Conservation (phyloP, 78 protist species). For the Dictyostelium brefeldianum region DNA sequence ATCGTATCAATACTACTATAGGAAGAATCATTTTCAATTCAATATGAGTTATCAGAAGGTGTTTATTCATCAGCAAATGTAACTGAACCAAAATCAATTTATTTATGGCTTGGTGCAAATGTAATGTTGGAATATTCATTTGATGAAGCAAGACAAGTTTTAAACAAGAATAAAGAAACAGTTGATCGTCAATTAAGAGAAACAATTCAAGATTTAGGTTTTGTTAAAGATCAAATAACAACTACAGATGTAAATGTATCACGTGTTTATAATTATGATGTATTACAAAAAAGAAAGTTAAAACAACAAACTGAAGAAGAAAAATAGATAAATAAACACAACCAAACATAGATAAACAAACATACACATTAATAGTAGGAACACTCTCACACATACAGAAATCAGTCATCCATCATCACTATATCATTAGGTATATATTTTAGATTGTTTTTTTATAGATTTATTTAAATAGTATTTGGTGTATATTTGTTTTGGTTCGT, state of each 20-base stretch:
- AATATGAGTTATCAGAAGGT: conserved; percentile 77
- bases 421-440: neutral
- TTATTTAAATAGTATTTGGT: neutral
- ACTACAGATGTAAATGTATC: conserved; percentile 87
- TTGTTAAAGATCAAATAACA: conserved; percentile 87
- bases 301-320: conserved; percentile 33
- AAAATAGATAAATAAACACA: conserved; percentile 8
- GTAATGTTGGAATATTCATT: conserved; percentile 90
- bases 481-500: neutral
- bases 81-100: conserved; percentile 76
- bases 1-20: neutral
- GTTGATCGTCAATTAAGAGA: conserved; percentile 68
- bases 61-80: conserved; percentile 77
- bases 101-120: conserved; percentile 92
- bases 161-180: conserved; percentile 56
- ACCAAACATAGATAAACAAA: neutral
- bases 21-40: conserved; percentile 46
- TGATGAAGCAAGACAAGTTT: conserved; percentile 85
- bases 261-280: conserved; percentile 88
- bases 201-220: conserved; percentile 82
- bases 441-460: neutral
- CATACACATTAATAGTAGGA: too few species aligned
- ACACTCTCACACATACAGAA: too few species aligned
- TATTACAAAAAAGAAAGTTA: conserved; percentile 75
- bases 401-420: too few species aligned